A percentile compares a stretch with the other conserved stretches of the same genome.
These are phyloP conservation scores for Corymbia citriodora DNA, from an alignment of 441 rosid genomes.

Conservation along the genomic window DNA sequence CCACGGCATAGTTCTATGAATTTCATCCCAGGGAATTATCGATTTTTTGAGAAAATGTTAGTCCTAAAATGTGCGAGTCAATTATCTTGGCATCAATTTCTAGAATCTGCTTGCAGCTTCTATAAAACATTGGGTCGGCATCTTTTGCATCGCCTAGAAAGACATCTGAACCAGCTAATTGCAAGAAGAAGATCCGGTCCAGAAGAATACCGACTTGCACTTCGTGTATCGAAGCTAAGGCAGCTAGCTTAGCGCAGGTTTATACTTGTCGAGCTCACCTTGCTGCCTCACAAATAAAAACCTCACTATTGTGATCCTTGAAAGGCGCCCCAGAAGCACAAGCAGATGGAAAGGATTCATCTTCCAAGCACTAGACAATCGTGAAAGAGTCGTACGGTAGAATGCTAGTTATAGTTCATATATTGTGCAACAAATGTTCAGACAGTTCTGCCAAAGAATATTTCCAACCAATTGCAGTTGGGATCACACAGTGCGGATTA, in stretches of 20 bases:
- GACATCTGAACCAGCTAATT: background rate
- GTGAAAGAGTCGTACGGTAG: background rate
- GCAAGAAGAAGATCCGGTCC: background rate
- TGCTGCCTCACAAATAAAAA: no score
- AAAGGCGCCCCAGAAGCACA: background rate
- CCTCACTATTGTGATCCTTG: background rate
- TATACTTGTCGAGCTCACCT: background rate
- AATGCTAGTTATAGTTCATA: background rate
- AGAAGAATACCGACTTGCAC: background rate
- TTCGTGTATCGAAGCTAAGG: background rate
- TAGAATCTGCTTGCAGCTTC: background rate
- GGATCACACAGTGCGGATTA: background rate
- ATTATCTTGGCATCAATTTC: background rate
- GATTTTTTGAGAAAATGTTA: no score
- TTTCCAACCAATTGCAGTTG: background rate
- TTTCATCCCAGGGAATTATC: fast-evolving
- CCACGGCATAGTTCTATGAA: no score
- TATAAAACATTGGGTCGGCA: fast-evolving
- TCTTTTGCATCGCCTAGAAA: background rate
- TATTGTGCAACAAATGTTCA: background rate
- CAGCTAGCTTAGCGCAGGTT: background rate
- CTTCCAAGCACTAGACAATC: background rate
- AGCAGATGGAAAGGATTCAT: background rate
- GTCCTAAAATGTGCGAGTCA: background rate
- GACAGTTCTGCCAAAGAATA: background rate